Conservation (phyloP, 106 monocot species). For the Phalaenopsis equestris region DNA sequence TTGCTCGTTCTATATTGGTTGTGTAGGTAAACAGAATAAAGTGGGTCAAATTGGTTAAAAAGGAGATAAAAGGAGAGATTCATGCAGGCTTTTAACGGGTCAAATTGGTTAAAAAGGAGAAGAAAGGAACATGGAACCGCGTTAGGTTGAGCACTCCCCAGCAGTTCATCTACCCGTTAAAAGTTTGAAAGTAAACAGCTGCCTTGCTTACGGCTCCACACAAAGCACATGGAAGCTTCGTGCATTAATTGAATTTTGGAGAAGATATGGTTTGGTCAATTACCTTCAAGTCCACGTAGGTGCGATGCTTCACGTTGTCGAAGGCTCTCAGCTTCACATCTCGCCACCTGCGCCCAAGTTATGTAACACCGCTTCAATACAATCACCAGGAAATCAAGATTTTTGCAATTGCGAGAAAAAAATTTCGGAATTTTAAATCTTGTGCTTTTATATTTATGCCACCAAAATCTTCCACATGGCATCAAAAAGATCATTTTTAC, state of each 20-base stretch:
- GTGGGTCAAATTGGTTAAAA: not conserved
- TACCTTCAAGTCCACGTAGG: slow-evolving; percentile 98
- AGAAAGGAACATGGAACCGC: not conserved
- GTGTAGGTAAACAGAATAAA: not conserved
- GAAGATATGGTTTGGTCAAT: not conserved
- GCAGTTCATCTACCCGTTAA: not conserved
- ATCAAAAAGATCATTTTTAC: no score
- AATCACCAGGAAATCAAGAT: not conserved
- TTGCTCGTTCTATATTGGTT: not conserved
- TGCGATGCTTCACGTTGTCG: slow-evolving; percentile 81
- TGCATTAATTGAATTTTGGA: not conserved
- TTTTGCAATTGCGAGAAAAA: not conserved
- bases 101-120: not conserved
- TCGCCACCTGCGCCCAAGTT: slow-evolving; percentile 61
- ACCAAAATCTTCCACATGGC: no score
- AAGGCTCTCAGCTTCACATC: slow-evolving; percentile 91
- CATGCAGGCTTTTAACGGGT: no score
- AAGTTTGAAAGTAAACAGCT: not conserved
- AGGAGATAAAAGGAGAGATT: not conserved
- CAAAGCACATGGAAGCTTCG: slow-evolving; percentile 6
- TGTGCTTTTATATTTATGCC: no score
- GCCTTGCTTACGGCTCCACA: slow-evolving; percentile 3
- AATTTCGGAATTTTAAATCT: no score
- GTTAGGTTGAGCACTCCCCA: not conserved
- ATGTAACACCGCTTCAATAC: not conserved